These are phyloP conservation scores for Sporothrix pallida DNA, from an alignment of 2,329 filamentous ascomycete genomes.

Conservation along the genomic window DNA sequence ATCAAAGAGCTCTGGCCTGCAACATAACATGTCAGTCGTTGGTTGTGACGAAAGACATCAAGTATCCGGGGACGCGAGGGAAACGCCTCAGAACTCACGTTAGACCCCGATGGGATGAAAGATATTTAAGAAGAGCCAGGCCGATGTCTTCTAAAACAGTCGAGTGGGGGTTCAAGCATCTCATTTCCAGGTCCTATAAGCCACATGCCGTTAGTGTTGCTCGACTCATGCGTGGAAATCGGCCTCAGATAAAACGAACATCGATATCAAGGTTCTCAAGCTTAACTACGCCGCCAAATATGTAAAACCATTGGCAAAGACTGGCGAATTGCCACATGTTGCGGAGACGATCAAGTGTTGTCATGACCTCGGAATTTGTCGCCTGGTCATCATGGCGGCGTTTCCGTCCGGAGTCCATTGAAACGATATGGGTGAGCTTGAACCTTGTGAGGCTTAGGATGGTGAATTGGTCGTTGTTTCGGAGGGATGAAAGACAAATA, in stretches of 20 bases:
- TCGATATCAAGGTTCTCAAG: slow-evolving; percentile 89
- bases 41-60: neutral
- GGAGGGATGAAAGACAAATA: neutral
- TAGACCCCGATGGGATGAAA: slow-evolving; percentile 90
- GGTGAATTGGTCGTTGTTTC: neutral
- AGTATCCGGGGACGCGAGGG: neutral
- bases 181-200: slow-evolving; percentile 81
- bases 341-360: slow-evolving; percentile 70
- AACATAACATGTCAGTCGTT: neutral
- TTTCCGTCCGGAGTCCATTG: slow-evolving; percentile 36
- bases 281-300: slow-evolving; percentile 88
- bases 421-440: neutral
- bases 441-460: neutral
- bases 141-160: slow-evolving; percentile 79
- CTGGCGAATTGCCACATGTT: slow-evolving; percentile 97
- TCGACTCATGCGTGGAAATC: neutral
- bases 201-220: slow-evolving; percentile 17
- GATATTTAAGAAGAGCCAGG: slow-evolving; percentile 84
- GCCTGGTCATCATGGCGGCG: slow-evolving; percentile 44
- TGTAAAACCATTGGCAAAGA: slow-evolving; percentile 88
- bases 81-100: slow-evolving; percentile 65
- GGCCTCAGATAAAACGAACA: slow-evolving; percentile 55
- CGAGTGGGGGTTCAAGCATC: slow-evolving; percentile 83
- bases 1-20: slow-evolving; percentile 84
- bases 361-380: slow-evolving; percentile 47